These are phyloP conservation scores for Xylaria sp. DNA, from an alignment of 2,329 filamentous ascomycete genomes.

Conservation along the genomic window DNA sequence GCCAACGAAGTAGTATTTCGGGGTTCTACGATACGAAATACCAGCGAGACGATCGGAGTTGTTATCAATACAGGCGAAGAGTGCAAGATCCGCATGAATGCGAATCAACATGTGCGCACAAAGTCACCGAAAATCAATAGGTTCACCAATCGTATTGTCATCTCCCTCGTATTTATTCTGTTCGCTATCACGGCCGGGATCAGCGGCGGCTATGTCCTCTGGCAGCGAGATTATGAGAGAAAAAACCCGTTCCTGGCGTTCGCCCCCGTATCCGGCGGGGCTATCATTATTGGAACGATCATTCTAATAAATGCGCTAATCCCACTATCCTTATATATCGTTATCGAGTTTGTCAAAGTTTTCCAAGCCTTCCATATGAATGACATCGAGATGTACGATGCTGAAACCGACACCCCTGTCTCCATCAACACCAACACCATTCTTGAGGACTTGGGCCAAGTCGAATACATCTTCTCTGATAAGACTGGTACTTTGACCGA, in stretches of 20 bases:
- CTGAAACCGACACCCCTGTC: conserved; percentile 83
- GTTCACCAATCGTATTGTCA: conserved; percentile 82
- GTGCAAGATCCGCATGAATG: conserved; percentile 93
- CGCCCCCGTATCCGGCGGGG: conserved; percentile 76
- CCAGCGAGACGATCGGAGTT: conserved; percentile 75
- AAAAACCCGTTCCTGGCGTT: conserved; percentile 79
- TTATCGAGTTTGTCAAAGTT: conserved; percentile 87
- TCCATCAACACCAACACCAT: conserved; percentile 94
- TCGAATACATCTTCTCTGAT: conserved; percentile 91
- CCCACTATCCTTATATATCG: conserved; percentile 90
- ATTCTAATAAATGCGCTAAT: conserved; percentile 99
- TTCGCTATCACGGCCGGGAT: conserved; percentile 80
- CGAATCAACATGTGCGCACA: conserved; percentile 85
- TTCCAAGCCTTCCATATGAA: conserved; percentile 79
- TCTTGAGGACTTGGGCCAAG: conserved; percentile 90
- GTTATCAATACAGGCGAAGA: conserved; percentile 92
- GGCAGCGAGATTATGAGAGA: conserved; percentile 74
- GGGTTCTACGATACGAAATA: conserved; percentile 84
- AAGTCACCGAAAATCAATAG: conserved; percentile 82
- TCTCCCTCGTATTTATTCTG: conserved; percentile 85
- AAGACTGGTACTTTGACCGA: conserved; percentile 96
- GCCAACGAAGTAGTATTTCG: conserved; percentile 86
- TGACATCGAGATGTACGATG: conserved; percentile 93
- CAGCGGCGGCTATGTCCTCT: conserved; percentile 85
- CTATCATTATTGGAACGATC: conserved; percentile 87